These are phyloP conservation scores for Pseudodiploospora longispora DNA, from an alignment of 2,329 filamentous ascomycete species.

Conservation along the genomic window DNA sequence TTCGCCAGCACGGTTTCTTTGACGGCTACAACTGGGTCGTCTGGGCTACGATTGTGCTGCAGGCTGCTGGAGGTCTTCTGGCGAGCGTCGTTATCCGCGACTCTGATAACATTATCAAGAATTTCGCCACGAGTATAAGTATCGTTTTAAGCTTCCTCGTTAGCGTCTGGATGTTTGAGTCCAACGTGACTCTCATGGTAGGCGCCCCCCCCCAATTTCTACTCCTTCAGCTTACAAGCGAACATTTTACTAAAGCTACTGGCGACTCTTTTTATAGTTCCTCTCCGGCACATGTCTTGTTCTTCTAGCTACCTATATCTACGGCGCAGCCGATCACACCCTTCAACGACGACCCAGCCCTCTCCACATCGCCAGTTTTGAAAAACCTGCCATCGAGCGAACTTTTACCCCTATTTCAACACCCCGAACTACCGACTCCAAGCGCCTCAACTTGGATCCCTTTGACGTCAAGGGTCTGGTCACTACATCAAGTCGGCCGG, in stretches of 20 bases:
- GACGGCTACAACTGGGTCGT: conserved; percentile 90
- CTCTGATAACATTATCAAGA: conserved; percentile 73
- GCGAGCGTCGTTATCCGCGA: conserved; percentile 38
- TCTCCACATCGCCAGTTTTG: conserved; percentile 63
- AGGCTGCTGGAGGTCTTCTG: conserved; percentile 78
- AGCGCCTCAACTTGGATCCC: conserved; percentile 30
- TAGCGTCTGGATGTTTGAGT: conserved; percentile 79
- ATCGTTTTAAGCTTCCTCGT: conserved; percentile 81
- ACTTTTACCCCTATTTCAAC: conserved; percentile 28
- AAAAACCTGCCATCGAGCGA: conserved; percentile 60
- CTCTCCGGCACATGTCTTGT: conserved; percentile 72
- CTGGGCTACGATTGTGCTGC: conserved; percentile 75
- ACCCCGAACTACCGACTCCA: conserved; percentile 23
- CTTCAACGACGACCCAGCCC: conserved; percentile 46
- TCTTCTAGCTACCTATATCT: conserved; percentile 75
- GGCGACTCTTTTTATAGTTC: conserved; percentile 50
- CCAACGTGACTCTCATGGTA: conserved; percentile 65
- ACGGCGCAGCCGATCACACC: conserved; percentile 59
- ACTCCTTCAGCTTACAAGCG: background rate
- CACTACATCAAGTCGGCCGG: conserved; percentile 38
- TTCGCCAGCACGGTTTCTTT: conserved; percentile 82
- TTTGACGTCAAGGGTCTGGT: conserved; percentile 32
- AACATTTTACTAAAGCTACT: conserved; percentile 1
- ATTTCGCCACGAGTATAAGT: conserved; percentile 86
- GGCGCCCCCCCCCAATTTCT: conserved; percentile 25